phyloP scores from a whole-genome alignment of 2,329 filamentous ascomycete species.

The Diaporthe citri region DNA sequence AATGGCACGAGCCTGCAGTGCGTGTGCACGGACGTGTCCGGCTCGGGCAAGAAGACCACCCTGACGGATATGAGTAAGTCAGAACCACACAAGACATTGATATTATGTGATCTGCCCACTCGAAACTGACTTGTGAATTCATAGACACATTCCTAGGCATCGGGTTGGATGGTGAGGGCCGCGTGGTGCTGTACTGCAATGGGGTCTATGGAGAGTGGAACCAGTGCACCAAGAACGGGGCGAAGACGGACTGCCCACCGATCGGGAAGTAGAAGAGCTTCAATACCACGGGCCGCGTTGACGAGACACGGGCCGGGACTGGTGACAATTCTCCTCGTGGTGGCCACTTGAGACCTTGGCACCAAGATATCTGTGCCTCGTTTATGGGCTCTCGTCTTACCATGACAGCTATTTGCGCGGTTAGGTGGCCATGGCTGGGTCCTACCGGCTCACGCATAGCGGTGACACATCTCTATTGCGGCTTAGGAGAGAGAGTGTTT shows the following conservation, averaged over 20 bases:
- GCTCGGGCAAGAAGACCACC: neutral
- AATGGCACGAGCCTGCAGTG: constrained; percentile 16
- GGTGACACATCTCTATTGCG: no score
- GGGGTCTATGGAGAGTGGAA: neutral
- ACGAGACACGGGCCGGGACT: neutral
- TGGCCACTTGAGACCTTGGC: no score
- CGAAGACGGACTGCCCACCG: neutral
- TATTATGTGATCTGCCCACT: neutral
- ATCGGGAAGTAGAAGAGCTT: neutral
- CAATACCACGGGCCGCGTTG: neutral
- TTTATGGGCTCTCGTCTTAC: neutral
- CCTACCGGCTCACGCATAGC: neutral
- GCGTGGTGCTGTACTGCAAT: constrained; percentile 5
- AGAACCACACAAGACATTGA: neutral
- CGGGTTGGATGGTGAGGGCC: neutral
- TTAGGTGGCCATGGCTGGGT: neutral
- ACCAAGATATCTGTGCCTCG: no score
- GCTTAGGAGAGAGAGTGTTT: no score
- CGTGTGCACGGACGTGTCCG: neutral
- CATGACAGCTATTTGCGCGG: no score
- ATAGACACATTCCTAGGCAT: neutral
- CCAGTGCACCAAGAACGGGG: constrained; percentile 9
- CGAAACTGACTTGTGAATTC: neutral
- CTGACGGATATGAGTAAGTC: constrained; percentile 5
- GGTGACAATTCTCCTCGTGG: no score